Conservation (phyloP, 164 flowering plant species). For the Sextonia rubra region DNA sequence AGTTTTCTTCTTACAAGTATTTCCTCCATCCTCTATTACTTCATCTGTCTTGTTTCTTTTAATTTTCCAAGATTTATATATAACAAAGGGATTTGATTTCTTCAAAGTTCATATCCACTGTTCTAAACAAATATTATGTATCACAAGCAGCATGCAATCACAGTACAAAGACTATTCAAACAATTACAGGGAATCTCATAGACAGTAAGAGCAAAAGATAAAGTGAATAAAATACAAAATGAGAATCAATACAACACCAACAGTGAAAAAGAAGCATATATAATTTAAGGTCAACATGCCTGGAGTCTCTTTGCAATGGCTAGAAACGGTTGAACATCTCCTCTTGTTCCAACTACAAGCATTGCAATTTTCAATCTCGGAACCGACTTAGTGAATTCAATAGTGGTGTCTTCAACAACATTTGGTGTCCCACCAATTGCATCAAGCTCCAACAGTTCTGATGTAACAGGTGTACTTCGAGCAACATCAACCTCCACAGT, state of each 20-base stretch:
- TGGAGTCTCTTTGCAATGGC: conserved; percentile 89
- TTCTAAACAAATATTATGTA: not conserved
- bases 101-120: too few species aligned
- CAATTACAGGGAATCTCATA: not conserved
- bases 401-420: conserved; percentile 23
- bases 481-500: conserved; percentile 78
- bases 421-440: conserved; percentile 31
- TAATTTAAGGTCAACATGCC: conserved; percentile 34
- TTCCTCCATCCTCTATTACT: too few species aligned
- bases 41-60: too few species aligned
- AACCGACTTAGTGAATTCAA: conserved; percentile 40
- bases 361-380: conserved; percentile 76
- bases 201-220: too few species aligned
- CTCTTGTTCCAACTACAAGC: conserved; percentile 94
- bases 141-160: not conserved
- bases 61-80: too few species aligned
- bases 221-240: not conserved
- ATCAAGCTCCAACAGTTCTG: conserved; percentile 67
- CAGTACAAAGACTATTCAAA: not conserved
- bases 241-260: not conserved
- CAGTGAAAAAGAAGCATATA: not conserved
- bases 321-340: conserved; percentile 92
- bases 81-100: too few species aligned
- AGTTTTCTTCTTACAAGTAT: too few species aligned
- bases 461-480: conserved; percentile 56